Evolutionary conservation across 768 basidiomycete genomes (phyloP).

Genomic region (Russula brevipes): DNA sequence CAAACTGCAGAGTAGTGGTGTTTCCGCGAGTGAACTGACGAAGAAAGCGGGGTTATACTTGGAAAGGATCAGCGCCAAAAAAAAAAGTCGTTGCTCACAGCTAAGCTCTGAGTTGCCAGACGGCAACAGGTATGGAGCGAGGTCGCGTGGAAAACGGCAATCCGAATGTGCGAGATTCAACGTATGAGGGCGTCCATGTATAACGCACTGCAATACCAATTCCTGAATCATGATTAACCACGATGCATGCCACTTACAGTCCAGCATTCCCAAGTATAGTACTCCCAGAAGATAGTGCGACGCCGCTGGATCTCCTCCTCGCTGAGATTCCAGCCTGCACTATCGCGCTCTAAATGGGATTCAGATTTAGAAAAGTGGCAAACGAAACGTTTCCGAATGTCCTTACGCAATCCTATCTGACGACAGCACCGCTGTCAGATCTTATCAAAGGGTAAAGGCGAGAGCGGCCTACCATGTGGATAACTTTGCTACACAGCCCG

Average conservation of each 20-base stretch:
- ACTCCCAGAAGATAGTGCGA: constrained; percentile 49
- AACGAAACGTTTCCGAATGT: neutral
- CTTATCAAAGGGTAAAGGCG: neutral
- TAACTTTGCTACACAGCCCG: constrained; percentile 41
- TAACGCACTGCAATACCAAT: constrained; percentile 36
- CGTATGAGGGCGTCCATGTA: constrained; percentile 47
- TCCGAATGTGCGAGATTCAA: constrained; percentile 45
- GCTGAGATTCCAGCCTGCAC: constrained; percentile 43
- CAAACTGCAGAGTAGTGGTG: constrained; percentile 43
- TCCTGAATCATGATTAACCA: neutral
- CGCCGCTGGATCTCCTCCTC: constrained; percentile 43
- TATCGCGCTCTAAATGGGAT: constrained; percentile 44
- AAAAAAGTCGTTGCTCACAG: constrained; percentile 35
- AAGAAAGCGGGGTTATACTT: neutral
- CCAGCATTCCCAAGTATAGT: constrained; percentile 48
- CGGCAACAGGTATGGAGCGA: constrained; percentile 31
- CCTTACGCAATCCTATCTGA: constrained; percentile 51
- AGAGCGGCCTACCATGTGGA: constrained; percentile 40
- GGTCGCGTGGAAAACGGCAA: constrained; percentile 48
- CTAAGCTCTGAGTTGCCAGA: constrained; percentile 38
- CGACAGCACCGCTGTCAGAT: constrained; percentile 3
- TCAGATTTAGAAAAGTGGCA: neutral
- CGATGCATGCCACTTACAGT: constrained; percentile 6
- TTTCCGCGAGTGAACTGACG: constrained; percentile 37
- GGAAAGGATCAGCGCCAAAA: neutral